Conservation (phyloP, 2,329 filamentous ascomycete species). For the Penicillium sp. region DNA sequence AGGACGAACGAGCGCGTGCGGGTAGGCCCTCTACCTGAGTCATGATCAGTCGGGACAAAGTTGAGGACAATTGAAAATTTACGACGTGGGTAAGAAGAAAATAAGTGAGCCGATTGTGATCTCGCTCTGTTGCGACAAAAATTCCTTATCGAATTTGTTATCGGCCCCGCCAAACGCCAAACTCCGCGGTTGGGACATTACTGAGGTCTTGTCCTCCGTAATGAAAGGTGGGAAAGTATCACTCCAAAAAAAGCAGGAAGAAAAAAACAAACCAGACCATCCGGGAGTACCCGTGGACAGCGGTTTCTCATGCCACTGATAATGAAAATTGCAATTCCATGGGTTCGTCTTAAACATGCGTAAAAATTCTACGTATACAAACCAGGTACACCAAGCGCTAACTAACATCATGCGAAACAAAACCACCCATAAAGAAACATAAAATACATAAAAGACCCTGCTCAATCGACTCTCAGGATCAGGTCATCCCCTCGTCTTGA, state of each 20-base stretch:
- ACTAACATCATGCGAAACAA: background rate
- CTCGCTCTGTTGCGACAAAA: background rate
- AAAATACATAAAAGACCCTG: background rate
- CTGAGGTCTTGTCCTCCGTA: too few species aligned
- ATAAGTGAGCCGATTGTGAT: background rate
- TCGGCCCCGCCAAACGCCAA: background rate
- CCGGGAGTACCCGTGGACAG: too few species aligned
- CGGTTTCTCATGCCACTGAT: background rate
- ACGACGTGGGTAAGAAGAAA: background rate
- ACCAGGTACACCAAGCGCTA: background rate
- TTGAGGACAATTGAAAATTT: background rate
- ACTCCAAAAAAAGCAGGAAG: background rate
- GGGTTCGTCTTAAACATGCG: background rate
- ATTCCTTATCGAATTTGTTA: background rate
- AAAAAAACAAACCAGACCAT: too few species aligned
- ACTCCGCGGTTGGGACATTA: background rate
- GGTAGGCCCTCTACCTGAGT: background rate
- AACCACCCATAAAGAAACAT: background rate
- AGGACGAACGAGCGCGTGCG: background rate
- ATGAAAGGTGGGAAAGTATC: background rate
- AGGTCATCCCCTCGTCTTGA: constrained; percentile 33
- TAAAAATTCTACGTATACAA: background rate
- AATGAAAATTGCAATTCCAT: background rate
- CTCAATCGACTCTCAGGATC: constrained; percentile 34
- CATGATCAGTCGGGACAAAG: background rate